Percentiles rank a stretch among this genome's conserved stretches.
phyloP scores from a whole-genome alignment of 2,329 filamentous ascomycete genomes.

The Gyromitra esculenta region DNA sequence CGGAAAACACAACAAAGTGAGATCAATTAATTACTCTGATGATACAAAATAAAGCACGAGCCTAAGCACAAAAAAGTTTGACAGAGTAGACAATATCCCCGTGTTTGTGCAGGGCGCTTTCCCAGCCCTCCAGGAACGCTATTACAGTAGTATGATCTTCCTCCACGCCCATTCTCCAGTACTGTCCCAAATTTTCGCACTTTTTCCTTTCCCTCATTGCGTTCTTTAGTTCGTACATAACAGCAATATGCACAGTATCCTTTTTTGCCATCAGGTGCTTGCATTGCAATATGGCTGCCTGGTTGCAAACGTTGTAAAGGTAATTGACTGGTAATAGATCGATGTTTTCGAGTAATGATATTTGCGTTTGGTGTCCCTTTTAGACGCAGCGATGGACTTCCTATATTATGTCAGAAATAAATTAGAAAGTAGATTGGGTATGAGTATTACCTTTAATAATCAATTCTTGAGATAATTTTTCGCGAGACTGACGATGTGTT shows the following conservation, averaged over 20 bases:
- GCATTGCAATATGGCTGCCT: not conserved
- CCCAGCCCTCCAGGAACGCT: not conserved
- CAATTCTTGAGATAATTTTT: not conserved
- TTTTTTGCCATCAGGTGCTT: not conserved
- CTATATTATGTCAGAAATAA: not conserved
- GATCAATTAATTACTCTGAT: too few relatives aligned
- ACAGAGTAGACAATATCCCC: not conserved
- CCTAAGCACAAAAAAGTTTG: not conserved
- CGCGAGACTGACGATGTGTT: not conserved
- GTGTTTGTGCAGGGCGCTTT: not conserved
- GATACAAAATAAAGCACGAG: too few relatives aligned
- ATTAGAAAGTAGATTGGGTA: too few relatives aligned
- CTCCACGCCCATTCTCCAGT: not conserved
- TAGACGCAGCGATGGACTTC: not conserved
- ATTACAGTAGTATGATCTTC: slow-evolving; percentile 6
- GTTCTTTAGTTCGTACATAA: not conserved
- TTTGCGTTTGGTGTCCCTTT: not conserved
- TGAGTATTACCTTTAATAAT: too few relatives aligned
- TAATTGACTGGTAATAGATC: not conserved
- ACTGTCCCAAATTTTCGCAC: not conserved
- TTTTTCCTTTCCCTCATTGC: not conserved
- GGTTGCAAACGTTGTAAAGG: not conserved
- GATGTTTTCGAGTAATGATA: not conserved
- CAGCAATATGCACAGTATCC: not conserved
- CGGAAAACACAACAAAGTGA: not conserved